A percentile compares a stretch with the other conserved stretches of the same genome.
phyloP scores from a whole-genome alignment of 176 grass and related monocot species.

The Hsuehochloa calcarea region DNA sequence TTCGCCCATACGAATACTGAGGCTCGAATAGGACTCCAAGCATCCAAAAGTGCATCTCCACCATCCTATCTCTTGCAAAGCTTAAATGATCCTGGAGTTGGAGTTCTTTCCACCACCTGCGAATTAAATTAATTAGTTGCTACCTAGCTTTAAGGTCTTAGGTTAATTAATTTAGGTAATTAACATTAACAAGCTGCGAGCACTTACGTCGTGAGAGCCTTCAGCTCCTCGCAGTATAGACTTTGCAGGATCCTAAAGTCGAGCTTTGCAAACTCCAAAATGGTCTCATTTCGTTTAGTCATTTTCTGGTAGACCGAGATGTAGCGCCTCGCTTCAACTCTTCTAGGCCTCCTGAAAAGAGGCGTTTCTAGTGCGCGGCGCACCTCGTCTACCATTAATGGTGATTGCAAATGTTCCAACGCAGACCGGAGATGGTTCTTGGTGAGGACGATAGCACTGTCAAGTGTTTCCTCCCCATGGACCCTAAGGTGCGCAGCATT shows the following conservation, averaged over 20 bases:
- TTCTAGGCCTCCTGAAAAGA: constrained; percentile 27
- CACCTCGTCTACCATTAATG: constrained; percentile 9
- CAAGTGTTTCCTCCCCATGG: constrained; percentile 35
- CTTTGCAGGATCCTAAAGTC: constrained; percentile 32
- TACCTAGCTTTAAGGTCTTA: no score
- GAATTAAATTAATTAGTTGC: no score
- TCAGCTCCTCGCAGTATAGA: constrained; percentile 36
- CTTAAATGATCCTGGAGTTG: neutral
- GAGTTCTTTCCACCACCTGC: constrained; percentile 44
- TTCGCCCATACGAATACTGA: no score
- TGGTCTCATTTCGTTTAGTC: neutral
- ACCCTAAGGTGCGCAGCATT: constrained; percentile 34
- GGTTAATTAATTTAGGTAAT: no score
- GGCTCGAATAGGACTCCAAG: no score
- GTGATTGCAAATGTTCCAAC: neutral
- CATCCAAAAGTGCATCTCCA: no score
- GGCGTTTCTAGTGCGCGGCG: constrained; percentile 7
- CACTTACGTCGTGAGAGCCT: constrained; percentile 26
- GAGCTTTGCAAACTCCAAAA: constrained; percentile 41
- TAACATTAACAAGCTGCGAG: no score
- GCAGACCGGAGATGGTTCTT: neutral
- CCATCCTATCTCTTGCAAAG: constrained; percentile 19
- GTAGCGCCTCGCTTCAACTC: constrained; percentile 32
- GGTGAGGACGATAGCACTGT: neutral
- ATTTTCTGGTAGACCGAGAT: constrained; percentile 42